Evolutionary conservation across 768 basidiomycete genomes (phyloP).

Genomic region (Boletellus emodensis): DNA sequence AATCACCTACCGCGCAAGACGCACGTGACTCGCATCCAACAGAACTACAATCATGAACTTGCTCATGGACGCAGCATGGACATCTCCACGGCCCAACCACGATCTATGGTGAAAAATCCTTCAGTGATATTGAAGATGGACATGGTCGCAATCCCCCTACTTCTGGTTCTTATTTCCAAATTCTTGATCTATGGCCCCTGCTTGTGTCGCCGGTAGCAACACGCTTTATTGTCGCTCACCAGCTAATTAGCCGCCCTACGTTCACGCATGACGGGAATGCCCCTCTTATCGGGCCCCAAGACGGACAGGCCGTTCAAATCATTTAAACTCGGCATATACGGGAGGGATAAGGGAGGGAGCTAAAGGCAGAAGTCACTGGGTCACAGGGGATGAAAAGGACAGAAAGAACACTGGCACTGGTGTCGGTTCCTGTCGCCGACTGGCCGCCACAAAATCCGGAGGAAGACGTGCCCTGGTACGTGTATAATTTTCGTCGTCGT

Average conservation of each 20-base stretch:
- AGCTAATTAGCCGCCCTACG: constrained; percentile 42
- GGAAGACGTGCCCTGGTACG: constrained; percentile 41
- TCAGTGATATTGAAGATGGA: constrained; percentile 11
- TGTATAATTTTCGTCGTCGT: constrained; percentile 71
- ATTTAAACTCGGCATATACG: constrained; percentile 38
- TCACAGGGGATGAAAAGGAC: background rate
- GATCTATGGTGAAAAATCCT: constrained; percentile 1
- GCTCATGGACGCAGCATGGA: background rate
- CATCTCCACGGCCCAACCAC: constrained; percentile 5
- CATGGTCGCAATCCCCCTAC: too few species aligned
- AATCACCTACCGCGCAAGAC: too few species aligned
- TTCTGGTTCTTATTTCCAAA: constrained; percentile 46
- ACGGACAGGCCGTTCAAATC: constrained; percentile 52
- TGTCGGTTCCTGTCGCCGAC: background rate
- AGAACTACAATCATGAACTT: too few species aligned
- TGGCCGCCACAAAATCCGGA: constrained; percentile 5
- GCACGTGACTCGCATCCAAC: too few species aligned
- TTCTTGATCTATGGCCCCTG: constrained; percentile 51
- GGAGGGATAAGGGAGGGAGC: constrained; percentile 11
- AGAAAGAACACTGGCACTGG: constrained; percentile 5
- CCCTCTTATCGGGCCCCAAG: constrained; percentile 46
- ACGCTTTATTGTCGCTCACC: constrained; percentile 48
- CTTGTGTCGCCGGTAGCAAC: constrained; percentile 35
- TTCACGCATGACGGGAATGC: constrained; percentile 53
- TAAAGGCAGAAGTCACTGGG: background rate